These are phyloP conservation scores for Zalaria sp. DNA, from an alignment of 2,329 filamentous ascomycete species.

Conservation along the genomic window DNA sequence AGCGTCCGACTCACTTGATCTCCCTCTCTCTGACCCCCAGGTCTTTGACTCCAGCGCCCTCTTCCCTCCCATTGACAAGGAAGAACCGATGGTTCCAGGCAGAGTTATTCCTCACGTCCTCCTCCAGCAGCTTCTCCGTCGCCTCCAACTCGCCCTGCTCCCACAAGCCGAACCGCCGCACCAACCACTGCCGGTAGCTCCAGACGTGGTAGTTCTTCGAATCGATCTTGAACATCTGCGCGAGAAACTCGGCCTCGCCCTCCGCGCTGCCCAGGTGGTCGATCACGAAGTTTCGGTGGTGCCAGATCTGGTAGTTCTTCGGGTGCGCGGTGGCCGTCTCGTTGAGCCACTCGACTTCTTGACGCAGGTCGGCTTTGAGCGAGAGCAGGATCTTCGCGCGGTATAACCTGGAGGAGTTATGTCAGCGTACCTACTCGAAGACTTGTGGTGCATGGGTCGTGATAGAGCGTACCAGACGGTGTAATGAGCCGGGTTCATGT, in stretches of 20 bases:
- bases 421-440: background rate
- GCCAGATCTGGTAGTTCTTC: constrained; percentile 98
- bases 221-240: constrained; percentile 68
- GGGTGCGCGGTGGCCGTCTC: constrained; percentile 66
- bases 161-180: constrained; percentile 49
- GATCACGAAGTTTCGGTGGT: constrained; percentile 46
- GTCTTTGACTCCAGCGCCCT: constrained; percentile 21
- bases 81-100: constrained; percentile 98
- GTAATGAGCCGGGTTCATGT: constrained; percentile 92
- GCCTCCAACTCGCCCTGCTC: constrained; percentile 47
- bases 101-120: constrained; percentile 88
- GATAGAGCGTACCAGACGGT: constrained; percentile 61
- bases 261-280: constrained; percentile 43
- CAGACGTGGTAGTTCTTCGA: constrained; percentile 98
- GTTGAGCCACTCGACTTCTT: constrained; percentile 80
- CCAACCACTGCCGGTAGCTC: constrained; percentile 76
- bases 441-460: background rate
- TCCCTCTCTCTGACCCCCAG: constrained; percentile 57
- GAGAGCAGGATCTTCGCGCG: constrained; percentile 64
- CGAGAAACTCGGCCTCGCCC: constrained; percentile 63
- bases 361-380: constrained; percentile 47
- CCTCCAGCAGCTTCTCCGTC: constrained; percentile 57
- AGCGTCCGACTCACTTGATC: constrained; percentile 39
- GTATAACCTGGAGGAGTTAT: constrained; percentile 48
- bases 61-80: constrained; percentile 56